Base-by-base conservation (phyloP, 2,329 filamentous ascomycete species). In the Colletotrichum higginsianum region DNA sequence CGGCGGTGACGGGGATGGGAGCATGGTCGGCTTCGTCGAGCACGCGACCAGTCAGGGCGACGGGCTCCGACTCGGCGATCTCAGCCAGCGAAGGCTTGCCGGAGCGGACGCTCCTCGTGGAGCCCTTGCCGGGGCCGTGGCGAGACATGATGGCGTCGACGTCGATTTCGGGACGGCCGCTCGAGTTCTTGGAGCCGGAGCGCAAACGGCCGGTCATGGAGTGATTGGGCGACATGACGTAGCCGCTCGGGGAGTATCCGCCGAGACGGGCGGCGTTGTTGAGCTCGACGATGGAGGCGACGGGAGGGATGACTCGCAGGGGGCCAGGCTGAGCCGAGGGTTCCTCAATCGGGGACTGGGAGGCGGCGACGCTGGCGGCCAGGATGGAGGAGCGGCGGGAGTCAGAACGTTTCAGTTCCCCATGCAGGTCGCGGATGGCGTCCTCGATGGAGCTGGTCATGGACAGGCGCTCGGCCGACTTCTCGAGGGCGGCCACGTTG, bases 391-490 rank as follows among this genome's bases (percentile, higher is more conserved):
- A 92, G 69, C 88, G 86, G 73, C 89, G 86, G 78, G 90, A 93
- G 78, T 93, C 92, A 78, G 86, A 89, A 75, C 90, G 87, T 82
- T 93, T 94, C 78, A 93, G 84, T 80, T 93, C 91, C 72, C 90
- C 85, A 80, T 94, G 91, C 75, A 94, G 85, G 77, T 92, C 90
- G 71, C 92, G 89, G 76, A 95, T 95, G 75, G 93, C 92, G 83
- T 93, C 90, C 76, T 93, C 92, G 77, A 95, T 93, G 73, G 93
- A 94, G 73, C 91, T 93, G 67, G 90, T 91, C 84, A 89, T 88
- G 75, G 92, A 93, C 80, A 95, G 85, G 74, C 90, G 88, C 81
- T 95, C 93, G 60, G 93, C 93, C 13, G 90, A 92, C 75, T 92
- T 91, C 81, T 96, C 93, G 73, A 95, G 88, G 61, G 91, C 89